Conservation (phyloP, 768 basidiomycete genomes). For the Pulveroboletus sp. region DNA sequence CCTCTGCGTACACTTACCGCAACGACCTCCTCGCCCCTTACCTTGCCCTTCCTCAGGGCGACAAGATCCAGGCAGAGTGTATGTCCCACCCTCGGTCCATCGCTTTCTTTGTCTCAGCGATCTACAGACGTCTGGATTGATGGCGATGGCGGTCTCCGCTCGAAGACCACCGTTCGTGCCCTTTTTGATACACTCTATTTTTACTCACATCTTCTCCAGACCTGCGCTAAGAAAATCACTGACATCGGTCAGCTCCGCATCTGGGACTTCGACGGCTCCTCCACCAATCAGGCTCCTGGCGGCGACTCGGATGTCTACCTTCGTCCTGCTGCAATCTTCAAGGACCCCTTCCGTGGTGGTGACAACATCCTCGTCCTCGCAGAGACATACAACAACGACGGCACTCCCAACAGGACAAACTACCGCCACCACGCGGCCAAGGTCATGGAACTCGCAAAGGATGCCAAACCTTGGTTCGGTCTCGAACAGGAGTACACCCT, state of each 20-base stretch:
- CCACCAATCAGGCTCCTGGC: slow-evolving; percentile 96
- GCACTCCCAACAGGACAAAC: slow-evolving; percentile 96
- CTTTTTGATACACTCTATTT: background rate
- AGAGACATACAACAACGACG: slow-evolving; percentile 98
- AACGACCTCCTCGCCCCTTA: slow-evolving; percentile 89
- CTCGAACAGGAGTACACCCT: slow-evolving; percentile 99
- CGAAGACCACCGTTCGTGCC: slow-evolving; percentile 84
- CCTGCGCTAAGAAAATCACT: slow-evolving; percentile 80
- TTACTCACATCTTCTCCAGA: slow-evolving; percentile 44
- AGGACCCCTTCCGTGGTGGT: slow-evolving; percentile 98
- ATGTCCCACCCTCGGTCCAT: slow-evolving; percentile 22
- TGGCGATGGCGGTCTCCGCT: slow-evolving; percentile 90
- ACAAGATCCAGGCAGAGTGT: slow-evolving; percentile 95
- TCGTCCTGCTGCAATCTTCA: slow-evolving; percentile 95
- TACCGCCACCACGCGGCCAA: slow-evolving; percentile 92
- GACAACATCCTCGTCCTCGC: slow-evolving; percentile 97
- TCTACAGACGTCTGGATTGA: slow-evolving; percentile 94
- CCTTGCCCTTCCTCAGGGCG: slow-evolving; percentile 86
- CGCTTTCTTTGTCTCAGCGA: slow-evolving; percentile 4
- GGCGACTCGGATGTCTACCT: slow-evolving; percentile 97
- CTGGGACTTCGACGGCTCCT: slow-evolving; percentile 99
- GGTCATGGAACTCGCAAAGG: slow-evolving; percentile 91
- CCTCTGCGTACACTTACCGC: slow-evolving; percentile 46
- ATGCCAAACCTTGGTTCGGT: slow-evolving; percentile 89
- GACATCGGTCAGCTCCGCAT: slow-evolving; percentile 89